These are phyloP conservation scores for Candida caryicola DNA, from an alignment of 805 yeast genomes.

Conservation along the genomic window DNA sequence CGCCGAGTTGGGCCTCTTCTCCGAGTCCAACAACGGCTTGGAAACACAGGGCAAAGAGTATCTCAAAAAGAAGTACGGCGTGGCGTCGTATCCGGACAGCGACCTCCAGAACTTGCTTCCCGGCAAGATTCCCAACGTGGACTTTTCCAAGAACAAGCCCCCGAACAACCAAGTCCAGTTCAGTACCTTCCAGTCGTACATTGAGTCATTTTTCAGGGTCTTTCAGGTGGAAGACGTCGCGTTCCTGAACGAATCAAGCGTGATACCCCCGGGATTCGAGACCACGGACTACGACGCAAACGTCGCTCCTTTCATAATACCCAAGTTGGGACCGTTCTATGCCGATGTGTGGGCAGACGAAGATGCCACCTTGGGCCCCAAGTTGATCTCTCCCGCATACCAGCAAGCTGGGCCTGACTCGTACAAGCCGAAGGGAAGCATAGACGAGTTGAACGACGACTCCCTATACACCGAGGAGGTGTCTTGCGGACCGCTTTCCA, in stretches of 20 bases:
- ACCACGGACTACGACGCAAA: slow-evolving; percentile 57
- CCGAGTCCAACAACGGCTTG: slow-evolving; percentile 56
- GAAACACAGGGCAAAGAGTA: slow-evolving; percentile 73
- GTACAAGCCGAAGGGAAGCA: slow-evolving; percentile 56
- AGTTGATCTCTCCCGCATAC: slow-evolving; percentile 47
- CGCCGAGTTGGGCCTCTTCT: slow-evolving; percentile 60
- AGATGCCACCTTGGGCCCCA: slow-evolving; percentile 48
- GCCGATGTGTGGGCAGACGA: slow-evolving; percentile 85
- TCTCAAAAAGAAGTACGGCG: slow-evolving; percentile 74
- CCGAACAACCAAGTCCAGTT: slow-evolving; percentile 86
- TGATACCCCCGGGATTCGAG: slow-evolving; percentile 51
- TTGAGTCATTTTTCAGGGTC: slow-evolving; percentile 80
- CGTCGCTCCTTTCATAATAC: slow-evolving; percentile 71
- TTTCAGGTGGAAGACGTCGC: slow-evolving; percentile 79
- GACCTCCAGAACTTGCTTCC: slow-evolving; percentile 78
- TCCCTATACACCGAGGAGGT: slow-evolving; percentile 67
- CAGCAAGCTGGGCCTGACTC: slow-evolving; percentile 43
- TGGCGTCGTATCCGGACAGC: slow-evolving; percentile 80
- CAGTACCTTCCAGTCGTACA: slow-evolving; percentile 77
- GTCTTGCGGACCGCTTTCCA: slow-evolving; percentile 88
- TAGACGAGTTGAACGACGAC: slow-evolving; percentile 57
- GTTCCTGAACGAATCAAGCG: slow-evolving; percentile 60
- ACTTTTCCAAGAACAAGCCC: slow-evolving; percentile 73
- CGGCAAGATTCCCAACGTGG: slow-evolving; percentile 83
- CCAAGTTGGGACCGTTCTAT: slow-evolving; percentile 81